These are phyloP conservation scores for Kregervanrija pseudodelftensis DNA, from an alignment of 805 yeast species.

Conservation along the genomic window DNA sequence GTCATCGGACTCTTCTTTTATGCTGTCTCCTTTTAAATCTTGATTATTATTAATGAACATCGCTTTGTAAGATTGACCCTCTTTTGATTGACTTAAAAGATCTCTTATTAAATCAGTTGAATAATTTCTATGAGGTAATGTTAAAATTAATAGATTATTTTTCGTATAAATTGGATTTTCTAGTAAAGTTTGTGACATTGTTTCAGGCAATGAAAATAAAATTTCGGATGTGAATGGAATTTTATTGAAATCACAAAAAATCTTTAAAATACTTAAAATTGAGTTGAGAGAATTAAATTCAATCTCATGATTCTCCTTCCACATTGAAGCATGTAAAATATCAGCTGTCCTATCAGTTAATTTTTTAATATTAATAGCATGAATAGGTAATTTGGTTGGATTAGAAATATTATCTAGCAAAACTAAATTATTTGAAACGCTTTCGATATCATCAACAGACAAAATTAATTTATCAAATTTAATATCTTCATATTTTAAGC, in stretches of 20 bases:
- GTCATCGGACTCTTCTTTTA: background rate
- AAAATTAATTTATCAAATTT: constrained; percentile 18
- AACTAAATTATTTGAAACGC: constrained; percentile 24
- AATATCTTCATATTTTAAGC: constrained; percentile 10
- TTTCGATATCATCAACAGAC: constrained; percentile 22
- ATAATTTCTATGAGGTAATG: constrained; percentile 19
- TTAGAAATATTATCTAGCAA: constrained; percentile 23
- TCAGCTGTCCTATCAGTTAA: constrained; percentile 66
- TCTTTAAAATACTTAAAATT: constrained; percentile 25
- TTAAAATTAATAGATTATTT: constrained; percentile 19
- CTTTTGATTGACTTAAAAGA: constrained; percentile 10
- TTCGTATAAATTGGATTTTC: constrained; percentile 13
- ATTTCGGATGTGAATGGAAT: constrained; percentile 27
- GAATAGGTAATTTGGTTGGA: constrained; percentile 27
- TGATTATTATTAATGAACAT: constrained; percentile 24
- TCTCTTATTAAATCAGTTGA: constrained; percentile 7
- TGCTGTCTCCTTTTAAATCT: constrained; percentile 3
- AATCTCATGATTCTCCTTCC: constrained; percentile 11
- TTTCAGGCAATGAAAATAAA: constrained; percentile 23
- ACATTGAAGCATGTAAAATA: constrained; percentile 55
- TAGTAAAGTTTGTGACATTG: constrained; percentile 16
- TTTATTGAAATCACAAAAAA: constrained; percentile 25
- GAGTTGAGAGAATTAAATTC: constrained; percentile 31
- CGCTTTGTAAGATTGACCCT: constrained; percentile 11
- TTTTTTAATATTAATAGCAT: constrained; percentile 50